Evolutionary conservation across 495 filamentous ascomycete genomes (phyloP).

Genomic region (Neohortaea acidophila): DNA sequence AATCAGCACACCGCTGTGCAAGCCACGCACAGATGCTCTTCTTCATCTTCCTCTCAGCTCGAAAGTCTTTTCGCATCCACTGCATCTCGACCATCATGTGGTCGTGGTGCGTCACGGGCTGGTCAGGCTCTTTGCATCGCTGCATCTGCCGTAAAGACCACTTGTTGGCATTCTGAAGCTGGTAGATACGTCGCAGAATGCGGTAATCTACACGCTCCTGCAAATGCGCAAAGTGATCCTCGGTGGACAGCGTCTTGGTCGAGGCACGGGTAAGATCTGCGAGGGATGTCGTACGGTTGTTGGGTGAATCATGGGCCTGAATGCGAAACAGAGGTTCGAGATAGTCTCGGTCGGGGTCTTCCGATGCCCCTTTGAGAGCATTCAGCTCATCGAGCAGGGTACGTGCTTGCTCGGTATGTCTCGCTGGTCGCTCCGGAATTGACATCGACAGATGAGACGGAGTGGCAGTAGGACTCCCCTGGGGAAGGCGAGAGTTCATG

Average conservation of each 20-base stretch:
- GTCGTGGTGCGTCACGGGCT: conserved; percentile 66
- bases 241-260: conserved; percentile 67
- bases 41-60: conserved; percentile 90
- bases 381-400: conserved; percentile 29
- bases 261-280: conserved; percentile 56
- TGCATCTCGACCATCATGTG: conserved; percentile 78
- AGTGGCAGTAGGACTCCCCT: neutral
- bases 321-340: conserved; percentile 63
- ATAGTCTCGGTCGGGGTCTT: conserved; percentile 54
- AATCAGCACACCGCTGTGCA: conserved; percentile 68
- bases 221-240: conserved; percentile 58
- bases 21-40: conserved; percentile 59
- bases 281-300: conserved; percentile 39
- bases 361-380: conserved; percentile 33
- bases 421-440: neutral
- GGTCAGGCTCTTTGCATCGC: conserved; percentile 58
- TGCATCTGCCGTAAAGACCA: conserved; percentile 85
- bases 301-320: conserved; percentile 44
- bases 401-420: conserved; percentile 21
- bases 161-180: conserved; percentile 70
- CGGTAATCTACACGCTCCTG: conserved; percentile 72
- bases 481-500: neutral
- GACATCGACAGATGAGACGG: neutral
- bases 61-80: conserved; percentile 94
- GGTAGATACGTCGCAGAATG: conserved; percentile 68